Evolutionary conservation across 2,329 filamentous ascomycete genomes (phyloP).

Genomic region (Fusarium verticillioides): DNA sequence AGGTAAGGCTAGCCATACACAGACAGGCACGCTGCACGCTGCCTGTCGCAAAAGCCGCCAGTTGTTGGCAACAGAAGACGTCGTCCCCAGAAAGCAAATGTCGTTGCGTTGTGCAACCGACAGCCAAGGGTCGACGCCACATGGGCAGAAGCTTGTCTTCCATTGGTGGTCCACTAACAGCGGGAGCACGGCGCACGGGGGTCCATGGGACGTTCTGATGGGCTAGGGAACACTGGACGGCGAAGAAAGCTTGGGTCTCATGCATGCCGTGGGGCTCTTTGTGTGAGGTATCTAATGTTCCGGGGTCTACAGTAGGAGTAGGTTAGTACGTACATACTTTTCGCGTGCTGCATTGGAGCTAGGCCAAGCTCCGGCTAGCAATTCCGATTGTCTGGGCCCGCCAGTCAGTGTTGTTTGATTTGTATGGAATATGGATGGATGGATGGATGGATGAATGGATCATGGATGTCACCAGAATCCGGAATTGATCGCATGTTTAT

Average conservation of each 20-base stretch:
- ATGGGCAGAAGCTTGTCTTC: conserved; percentile 44
- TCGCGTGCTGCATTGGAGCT: conserved; percentile 1
- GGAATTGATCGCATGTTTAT: conserved; percentile 14
- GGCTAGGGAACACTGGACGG: conserved; percentile 32
- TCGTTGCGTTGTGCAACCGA: conserved; percentile 32
- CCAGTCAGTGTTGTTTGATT: conserved; percentile 5
- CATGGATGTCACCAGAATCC: background rate
- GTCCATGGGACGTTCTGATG: conserved; percentile 45
- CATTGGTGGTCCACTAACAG: conserved; percentile 48
- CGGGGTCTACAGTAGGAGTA: background rate
- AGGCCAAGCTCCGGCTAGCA: conserved; percentile 23
- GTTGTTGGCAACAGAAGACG: conserved; percentile 14
- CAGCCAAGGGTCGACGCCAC: conserved; percentile 44
- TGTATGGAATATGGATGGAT: background rate
- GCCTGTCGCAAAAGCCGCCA: conserved; percentile 29
- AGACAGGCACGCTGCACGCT: conserved; percentile 34
- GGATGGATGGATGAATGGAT: background rate
- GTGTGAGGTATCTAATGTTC: background rate
- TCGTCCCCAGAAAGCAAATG: conserved; percentile 1
- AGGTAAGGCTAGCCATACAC: conserved; percentile 30
- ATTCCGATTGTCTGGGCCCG: conserved; percentile 28
- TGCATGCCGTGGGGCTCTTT: conserved; percentile 22
- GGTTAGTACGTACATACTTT: background rate
- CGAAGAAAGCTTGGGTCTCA: conserved; percentile 13
- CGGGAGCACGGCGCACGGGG: conserved; percentile 48